Percentiles rank a stretch among this genome's conserved stretches.
phyloP scores from a whole-genome alignment of 2,329 filamentous ascomycete genomes.

The Ustilaginoidea virens region DNA sequence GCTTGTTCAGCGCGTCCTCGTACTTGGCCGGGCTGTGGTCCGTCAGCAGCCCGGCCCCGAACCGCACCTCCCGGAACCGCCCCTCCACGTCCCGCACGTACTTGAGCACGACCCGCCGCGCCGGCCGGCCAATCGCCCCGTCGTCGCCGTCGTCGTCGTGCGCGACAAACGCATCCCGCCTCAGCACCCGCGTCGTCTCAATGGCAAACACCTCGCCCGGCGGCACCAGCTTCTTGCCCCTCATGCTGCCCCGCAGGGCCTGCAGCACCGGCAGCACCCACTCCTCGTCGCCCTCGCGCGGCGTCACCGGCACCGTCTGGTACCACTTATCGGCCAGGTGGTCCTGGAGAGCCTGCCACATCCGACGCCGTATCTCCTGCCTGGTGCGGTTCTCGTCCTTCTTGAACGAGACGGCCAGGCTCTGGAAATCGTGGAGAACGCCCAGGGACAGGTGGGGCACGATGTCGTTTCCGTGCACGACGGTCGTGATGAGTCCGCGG shows the following conservation, averaged over 20 bases:
- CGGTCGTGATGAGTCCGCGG: conserved; percentile 57
- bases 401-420: conserved; percentile 57
- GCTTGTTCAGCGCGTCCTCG: conserved; percentile 49
- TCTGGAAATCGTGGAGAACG: conserved; percentile 59
- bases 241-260: conserved; percentile 50
- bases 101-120: conserved; percentile 52
- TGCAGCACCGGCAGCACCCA: conserved; percentile 57
- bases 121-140: conserved; percentile 45
- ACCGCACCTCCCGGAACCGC: conserved; percentile 53
- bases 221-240: conserved; percentile 53
- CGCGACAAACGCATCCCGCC: conserved; percentile 46
- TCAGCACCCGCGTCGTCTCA: conserved; percentile 50
- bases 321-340: conserved; percentile 48
- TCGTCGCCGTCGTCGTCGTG: conserved; percentile 26
- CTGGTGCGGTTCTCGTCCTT: conserved; percentile 53
- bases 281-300: conserved; percentile 41
- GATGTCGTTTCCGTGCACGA: conserved; percentile 58
- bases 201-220: conserved; percentile 64
- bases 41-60: conserved; percentile 57
- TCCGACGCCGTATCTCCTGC: conserved; percentile 47
- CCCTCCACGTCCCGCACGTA: conserved; percentile 58
- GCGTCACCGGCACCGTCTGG: conserved; percentile 12
- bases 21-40: conserved; percentile 66
- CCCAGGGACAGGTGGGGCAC: conserved; percentile 62
- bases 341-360: conserved; percentile 50